phyloP scores from a whole-genome alignment of 306 rosid species.

The Lathyrus oleraceus region DNA sequence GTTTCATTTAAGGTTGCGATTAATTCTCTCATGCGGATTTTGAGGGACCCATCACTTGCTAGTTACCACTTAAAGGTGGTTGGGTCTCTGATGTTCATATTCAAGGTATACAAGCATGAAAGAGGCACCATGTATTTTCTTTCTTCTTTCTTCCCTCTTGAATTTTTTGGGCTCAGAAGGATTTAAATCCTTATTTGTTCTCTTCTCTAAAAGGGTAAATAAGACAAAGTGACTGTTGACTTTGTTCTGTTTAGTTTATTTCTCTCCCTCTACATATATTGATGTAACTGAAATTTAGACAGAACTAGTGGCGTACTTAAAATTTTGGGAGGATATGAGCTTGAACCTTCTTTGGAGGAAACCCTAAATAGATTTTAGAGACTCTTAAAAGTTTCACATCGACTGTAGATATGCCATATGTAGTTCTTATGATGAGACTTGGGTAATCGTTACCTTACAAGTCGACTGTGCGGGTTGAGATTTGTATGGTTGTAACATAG shows the following conservation, averaged over 20 bases:
- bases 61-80: constrained; percentile 90
- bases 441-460: neutral
- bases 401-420: neutral
- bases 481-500: neutral
- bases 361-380: neutral
- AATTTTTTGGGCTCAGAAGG: neutral
- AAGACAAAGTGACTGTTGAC: neutral
- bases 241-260: constrained; percentile 2
- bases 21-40: constrained; percentile 95
- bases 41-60: constrained; percentile 96
- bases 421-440: neutral
- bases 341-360: neutral
- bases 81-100: constrained; percentile 97
- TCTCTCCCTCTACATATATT: neutral
- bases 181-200: constrained; percentile 1
- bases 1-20: constrained; percentile 76
- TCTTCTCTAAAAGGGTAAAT: neutral
- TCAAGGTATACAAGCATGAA: constrained; percentile 65
- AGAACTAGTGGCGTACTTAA: neutral
- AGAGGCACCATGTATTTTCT: constrained; percentile 8
- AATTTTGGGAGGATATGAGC: neutral
- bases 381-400: neutral
- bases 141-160: neutral
- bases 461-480: neutral
- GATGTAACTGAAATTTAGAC: neutral